Evolutionary conservation across 768 basidiomycete species (phyloP).

Genomic region (Leccinum olivaceopallidum): DNA sequence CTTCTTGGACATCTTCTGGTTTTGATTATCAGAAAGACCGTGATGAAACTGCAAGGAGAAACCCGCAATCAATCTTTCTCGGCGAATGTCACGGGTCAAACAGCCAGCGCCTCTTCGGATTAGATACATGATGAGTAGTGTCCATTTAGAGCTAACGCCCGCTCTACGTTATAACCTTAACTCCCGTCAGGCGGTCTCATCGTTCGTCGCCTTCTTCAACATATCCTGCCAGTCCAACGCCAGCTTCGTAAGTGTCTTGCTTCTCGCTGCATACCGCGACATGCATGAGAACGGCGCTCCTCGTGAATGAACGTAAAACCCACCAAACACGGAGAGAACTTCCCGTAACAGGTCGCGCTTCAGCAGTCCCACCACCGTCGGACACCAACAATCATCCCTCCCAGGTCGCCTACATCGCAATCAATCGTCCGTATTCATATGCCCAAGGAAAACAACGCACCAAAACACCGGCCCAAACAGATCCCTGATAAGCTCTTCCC

Average conservation of each 20-base stretch:
- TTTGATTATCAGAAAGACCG: constrained; percentile 2
- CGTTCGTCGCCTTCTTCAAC: constrained; percentile 60
- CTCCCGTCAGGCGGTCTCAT: constrained; percentile 37
- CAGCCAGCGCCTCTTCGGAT: constrained; percentile 1
- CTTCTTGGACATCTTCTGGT: constrained; percentile 28
- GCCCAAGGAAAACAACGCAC: constrained; percentile 46
- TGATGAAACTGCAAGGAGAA: constrained; percentile 1
- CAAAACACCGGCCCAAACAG: constrained; percentile 88
- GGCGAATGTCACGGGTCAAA: constrained; percentile 5
- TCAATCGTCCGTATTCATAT: constrained; percentile 1
- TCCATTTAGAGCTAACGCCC: background rate
- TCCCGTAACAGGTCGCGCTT: constrained; percentile 87
- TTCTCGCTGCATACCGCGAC: constrained; percentile 49
- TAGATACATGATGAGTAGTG: background rate
- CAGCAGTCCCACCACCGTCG: constrained; percentile 64
- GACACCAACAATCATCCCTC: constrained; percentile 62
- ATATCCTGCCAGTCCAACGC: constrained; percentile 83
- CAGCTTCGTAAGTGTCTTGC: constrained; percentile 72
- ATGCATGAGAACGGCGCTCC: constrained; percentile 12
- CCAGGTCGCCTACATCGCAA: constrained; percentile 57
- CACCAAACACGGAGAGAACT: constrained; percentile 77
- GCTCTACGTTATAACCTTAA: background rate
- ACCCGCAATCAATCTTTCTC: background rate
- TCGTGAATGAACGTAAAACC: constrained; percentile 25
- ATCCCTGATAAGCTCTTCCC: constrained; percentile 89